Conservation (phyloP, 2,329 filamentous ascomycete species). For the Neopestalotiopsis clavispora region DNA sequence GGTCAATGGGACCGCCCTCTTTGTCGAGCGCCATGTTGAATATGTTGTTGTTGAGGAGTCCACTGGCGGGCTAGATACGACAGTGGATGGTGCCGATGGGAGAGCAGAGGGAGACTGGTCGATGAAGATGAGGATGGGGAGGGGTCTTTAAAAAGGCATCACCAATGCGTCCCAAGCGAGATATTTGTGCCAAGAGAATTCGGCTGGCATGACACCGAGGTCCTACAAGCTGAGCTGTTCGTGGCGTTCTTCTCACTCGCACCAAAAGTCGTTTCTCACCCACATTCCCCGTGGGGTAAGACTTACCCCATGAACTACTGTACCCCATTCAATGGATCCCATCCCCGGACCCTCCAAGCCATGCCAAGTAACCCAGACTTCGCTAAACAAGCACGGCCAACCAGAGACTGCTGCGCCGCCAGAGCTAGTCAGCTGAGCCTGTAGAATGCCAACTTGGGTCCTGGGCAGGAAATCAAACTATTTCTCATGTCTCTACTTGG, state of each 20-base stretch:
- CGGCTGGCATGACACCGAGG: not conserved
- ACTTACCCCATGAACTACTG: not conserved
- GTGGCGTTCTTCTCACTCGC: not conserved
- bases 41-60: too few species aligned
- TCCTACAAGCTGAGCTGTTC: not conserved
- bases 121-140: too few species aligned
- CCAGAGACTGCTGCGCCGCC: not conserved
- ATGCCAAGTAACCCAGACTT: not conserved
- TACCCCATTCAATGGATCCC: not conserved
- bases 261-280: not conserved
- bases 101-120: too few species aligned
- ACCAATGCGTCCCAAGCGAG: too few species aligned
- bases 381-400: not conserved
- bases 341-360: not conserved
- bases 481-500: not conserved
- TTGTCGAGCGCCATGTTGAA: not conserved
- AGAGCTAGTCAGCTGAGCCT: not conserved
- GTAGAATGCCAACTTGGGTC: too few species aligned
- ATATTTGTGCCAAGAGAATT: not conserved
- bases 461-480: not conserved
- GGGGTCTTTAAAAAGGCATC: too few species aligned
- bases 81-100: too few species aligned
- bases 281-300: not conserved
- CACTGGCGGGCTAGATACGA: too few species aligned
- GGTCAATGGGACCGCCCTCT: conserved; percentile 9